Evolutionary conservation across 352 stramenopile species (phyloP), one percentile per base, ranked within the genome.

Genomic region (Halophytophthora polymorphica): DNA sequence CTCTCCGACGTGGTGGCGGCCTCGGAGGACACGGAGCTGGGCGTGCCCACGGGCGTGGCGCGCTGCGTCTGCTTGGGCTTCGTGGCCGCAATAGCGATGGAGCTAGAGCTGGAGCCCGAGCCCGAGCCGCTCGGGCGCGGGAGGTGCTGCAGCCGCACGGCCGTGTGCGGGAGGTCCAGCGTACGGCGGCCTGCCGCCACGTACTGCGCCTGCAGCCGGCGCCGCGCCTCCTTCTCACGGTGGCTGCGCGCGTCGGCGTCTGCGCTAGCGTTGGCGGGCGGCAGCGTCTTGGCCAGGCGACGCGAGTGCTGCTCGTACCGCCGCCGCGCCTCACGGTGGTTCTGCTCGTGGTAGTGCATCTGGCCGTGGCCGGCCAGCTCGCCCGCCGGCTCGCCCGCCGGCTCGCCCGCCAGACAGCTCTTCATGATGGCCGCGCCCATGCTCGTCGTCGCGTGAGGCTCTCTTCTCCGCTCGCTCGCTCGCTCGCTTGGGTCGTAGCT

Each of bases 391-490:
- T 46, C 39, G 51, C 67, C 61, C 17, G n/a, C 31, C 34, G 60
- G 39, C 31, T 71, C 51, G 19, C 55, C 61, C 10, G 15, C 58
- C 36, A 75, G 63, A 52, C 66, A 75, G 58, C 49, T 71, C 58
- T 75, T 75, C 39, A 75, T 64, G 28, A 75, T 66, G 25, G 66
- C 64, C 44, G 66, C 66, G 18, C 66, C 66, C 66, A 75, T 75
- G n/a, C n/a, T n/a, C n/a, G n/a, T n/a, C n/a, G n/a, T n/a, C n/a
- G n/a, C n/a, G n/a, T n/a, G n/a, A n/a, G n/a, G n/a, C n/a, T n/a
- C n/a, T n/a, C n/a, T n/a, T n/a, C n/a, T n/a, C n/a, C n/a, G n/a
- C n/a, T n/a, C n/a, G n/a, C n/a, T n/a, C n/a, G n/a, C n/a, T n/a
- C n/a, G n/a, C n/a, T n/a, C n/a, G n/a, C n/a, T n/a, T n/a, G n/a